Evolutionary conservation across 2,329 filamentous ascomycete species (phyloP), one percentile per base, ranked within the genome.

Genomic region (Stagonosporopsis vannaccii): DNA sequence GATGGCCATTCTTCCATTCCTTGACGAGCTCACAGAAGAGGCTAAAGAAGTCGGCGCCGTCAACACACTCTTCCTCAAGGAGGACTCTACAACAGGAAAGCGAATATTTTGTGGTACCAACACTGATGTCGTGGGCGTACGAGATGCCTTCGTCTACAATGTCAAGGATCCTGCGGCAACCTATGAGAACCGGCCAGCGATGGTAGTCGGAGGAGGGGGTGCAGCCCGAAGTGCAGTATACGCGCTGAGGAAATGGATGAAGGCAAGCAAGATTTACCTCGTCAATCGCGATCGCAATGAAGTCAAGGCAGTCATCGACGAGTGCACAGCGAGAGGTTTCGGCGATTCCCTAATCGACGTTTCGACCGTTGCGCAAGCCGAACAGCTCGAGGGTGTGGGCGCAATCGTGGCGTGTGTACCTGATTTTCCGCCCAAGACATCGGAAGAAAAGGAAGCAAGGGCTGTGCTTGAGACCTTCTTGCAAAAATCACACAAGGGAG

Each of bases 181-280:
- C 40, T 85, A 86, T 69, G 81, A 84, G 65, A 80, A 81, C 59
- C 81, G 84, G 33, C 89, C 90, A 0, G 90, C 84, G 1, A 81
- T 94, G 59, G 86, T 94, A 19, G 82, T 94, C 40, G 90, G 90
- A 33, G 90, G 89, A 1, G 90, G 91, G 26, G 90, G 90, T 28
- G 90, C 90, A 0, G 89, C 90, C 23, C 82, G 91, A 35, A 88
- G 86, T n/a, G 90, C 90, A 9, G 84, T 93, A 35, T 94, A 93
- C 69, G 87, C 90, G 1, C 78, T 93, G 61, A 82, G 86, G 66
- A 85, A 85, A 68, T 90, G 85, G 81, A 83, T 94, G 74, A 82
- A 84, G 55, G 87, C 85, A 37, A 85, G 81, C 28, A 81, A 81
- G 46, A 87, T 94, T 62, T 95, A 93, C 75, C 81, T 94, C 33